Conservation (phyloP, 2,329 filamentous ascomycete species). For the Scedosporium aurantiacum region DNA sequence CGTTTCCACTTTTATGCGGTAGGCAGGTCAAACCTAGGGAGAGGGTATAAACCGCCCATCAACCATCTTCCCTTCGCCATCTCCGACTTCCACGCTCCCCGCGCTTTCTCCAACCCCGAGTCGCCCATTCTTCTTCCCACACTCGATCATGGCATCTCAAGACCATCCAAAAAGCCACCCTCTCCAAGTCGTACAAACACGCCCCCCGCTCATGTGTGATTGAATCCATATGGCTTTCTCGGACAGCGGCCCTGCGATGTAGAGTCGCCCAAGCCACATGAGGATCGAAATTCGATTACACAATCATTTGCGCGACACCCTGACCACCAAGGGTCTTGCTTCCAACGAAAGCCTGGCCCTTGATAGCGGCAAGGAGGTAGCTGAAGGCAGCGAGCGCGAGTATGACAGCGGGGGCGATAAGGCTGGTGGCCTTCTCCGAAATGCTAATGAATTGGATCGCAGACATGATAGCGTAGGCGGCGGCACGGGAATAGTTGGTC, state of each 20-base stretch:
- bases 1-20: neutral
- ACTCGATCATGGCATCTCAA: neutral
- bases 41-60: neutral
- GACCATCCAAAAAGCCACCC: too few relatives aligned
- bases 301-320: conserved; percentile 96
- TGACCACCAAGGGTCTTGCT: conserved; percentile 95
- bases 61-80: neutral
- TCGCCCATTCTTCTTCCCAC: neutral
- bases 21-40: neutral
- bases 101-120: neutral
- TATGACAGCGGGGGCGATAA: conserved; percentile 80
- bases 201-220: neutral
- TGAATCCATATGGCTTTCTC: neutral
- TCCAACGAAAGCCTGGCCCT: conserved; percentile 75
- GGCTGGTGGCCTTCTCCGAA: conserved; percentile 49
- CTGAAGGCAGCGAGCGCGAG: conserved; percentile 66
- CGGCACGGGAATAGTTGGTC: conserved; percentile 94
- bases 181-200: neutral
- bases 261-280: neutral
- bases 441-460: conserved; percentile 77
- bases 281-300: conserved; percentile 36
- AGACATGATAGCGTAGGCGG: conserved; percentile 72
- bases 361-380: conserved; percentile 69
- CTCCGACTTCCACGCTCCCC: neutral
- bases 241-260: too few relatives aligned